These are phyloP conservation scores for Arabidopsis arenosa DNA, from an alignment of 345 rosid genomes.

Conservation along the genomic window DNA sequence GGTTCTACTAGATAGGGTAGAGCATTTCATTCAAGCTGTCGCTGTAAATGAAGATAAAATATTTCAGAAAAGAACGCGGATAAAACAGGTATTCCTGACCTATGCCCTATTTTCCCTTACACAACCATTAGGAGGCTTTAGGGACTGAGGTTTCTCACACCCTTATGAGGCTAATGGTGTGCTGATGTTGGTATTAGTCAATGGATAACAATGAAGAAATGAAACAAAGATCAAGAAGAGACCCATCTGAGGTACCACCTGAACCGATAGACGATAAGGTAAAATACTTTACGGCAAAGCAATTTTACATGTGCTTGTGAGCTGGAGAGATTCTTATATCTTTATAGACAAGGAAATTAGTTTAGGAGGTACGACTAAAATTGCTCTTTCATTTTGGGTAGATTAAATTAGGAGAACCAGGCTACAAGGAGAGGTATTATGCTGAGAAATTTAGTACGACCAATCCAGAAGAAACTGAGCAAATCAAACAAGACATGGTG, in stretches of 20 bases:
- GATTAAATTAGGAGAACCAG: constrained; percentile 96
- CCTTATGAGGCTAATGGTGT: constrained; percentile 25
- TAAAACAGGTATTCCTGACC: constrained; percentile 65
- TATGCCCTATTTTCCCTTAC: constrained; percentile 6
- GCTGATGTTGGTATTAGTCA: constrained; percentile 56
- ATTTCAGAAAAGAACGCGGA: constrained; percentile 93
- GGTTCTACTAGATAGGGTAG: constrained; percentile 87
- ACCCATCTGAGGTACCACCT: constrained; percentile 60
- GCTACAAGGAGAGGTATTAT: constrained; percentile 93
- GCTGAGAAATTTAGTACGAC: constrained; percentile 77
- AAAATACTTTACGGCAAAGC: constrained; percentile 11
- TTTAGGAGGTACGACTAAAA: constrained; percentile 10
- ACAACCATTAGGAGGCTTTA: constrained; percentile 13
- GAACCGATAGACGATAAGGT: constrained; percentile 81
- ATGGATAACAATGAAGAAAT: constrained; percentile 74
- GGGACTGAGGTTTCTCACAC: constrained; percentile 16
- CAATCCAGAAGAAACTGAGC: constrained; percentile 62
- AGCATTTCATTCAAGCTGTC: constrained; percentile 84
- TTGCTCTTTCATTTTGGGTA: constrained; percentile 36
- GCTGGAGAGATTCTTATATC: constrained; percentile 22
- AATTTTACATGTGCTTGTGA: constrained; percentile 8
- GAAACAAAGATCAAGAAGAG: constrained; percentile 76
- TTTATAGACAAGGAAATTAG: background rate
- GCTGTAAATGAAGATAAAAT: constrained; percentile 91
- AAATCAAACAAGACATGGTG: constrained; percentile 76